Conservation (phyloP, 306 rosid species). For the Comarum palustre region DNA sequence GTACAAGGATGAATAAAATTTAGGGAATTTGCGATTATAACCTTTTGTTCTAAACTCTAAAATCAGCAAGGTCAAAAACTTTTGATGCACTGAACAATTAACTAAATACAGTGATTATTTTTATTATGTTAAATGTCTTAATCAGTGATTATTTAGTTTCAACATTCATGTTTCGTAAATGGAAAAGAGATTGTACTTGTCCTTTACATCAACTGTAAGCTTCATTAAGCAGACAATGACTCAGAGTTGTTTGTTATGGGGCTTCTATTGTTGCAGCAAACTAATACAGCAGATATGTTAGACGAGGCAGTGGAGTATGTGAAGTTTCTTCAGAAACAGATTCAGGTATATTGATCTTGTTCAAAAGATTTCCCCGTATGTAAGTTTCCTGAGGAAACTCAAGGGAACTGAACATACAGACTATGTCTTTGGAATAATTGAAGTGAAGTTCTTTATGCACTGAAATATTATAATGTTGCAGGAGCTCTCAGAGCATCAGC, state of each 20-base stretch:
- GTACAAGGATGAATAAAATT: not conserved
- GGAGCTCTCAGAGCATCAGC: conserved; percentile 78
- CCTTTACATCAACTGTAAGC: not conserved
- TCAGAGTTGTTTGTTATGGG: not conserved
- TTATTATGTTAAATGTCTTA: not conserved
- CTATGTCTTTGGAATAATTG: not conserved
- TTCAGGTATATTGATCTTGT: conserved; percentile 53
- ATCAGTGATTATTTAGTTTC: not conserved
- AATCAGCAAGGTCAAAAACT: not conserved
- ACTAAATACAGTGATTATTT: not conserved
- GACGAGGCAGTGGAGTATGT: conserved; percentile 92
- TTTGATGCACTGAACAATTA: not conserved
- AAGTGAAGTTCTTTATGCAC: not conserved
- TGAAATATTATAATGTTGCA: conserved; percentile 39
- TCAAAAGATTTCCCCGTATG: not conserved
- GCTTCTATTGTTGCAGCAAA: conserved; percentile 59
- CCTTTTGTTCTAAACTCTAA: not conserved
- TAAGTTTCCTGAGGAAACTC: not conserved
- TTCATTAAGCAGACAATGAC: not conserved
- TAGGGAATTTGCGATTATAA: not conserved
- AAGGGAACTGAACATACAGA: not conserved
- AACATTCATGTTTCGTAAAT: too few relatives aligned
- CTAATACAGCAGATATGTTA: conserved; percentile 90
- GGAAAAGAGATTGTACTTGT: too few relatives aligned
- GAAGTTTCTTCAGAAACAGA: conserved; percentile 77